Conservation (phyloP, 106 monocot genomes). For the Iris macrosiphon region DNA sequence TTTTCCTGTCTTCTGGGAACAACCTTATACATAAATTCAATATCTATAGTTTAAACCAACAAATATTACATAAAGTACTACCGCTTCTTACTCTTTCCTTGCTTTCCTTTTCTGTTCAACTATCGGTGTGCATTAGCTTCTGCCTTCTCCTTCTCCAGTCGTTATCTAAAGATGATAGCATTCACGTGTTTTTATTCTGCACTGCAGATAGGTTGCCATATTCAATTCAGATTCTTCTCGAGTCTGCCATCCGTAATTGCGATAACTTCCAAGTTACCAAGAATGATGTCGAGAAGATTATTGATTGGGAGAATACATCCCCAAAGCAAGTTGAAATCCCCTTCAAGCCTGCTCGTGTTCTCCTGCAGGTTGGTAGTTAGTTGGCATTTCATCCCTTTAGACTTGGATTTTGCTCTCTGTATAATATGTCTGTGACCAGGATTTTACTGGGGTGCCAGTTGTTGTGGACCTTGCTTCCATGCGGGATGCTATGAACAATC, state of each 20-base stretch:
- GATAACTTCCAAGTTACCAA: conserved; percentile 87
- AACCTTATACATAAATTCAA: too few relatives aligned
- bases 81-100: background rate
- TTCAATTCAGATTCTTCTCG: conserved; percentile 79
- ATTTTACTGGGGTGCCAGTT: conserved; percentile 90
- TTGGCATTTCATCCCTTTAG: too few relatives aligned
- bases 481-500: conserved; percentile 86
- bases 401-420: background rate
- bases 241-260: conserved; percentile 91
- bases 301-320: conserved; percentile 92
- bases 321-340: conserved; percentile 84
- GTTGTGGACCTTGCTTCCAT: conserved; percentile 90
- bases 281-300: conserved; percentile 88
- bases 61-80: background rate
- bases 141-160: too few relatives aligned
- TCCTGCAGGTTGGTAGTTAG: conserved; percentile 87
- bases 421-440: conserved; percentile 24
- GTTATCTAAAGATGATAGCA: background rate
- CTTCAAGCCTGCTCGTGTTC: conserved; percentile 96
- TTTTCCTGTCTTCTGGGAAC: too few relatives aligned
- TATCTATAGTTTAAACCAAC: background rate
- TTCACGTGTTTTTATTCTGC: background rate
- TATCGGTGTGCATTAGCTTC: too few relatives aligned
- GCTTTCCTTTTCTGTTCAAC: background rate
- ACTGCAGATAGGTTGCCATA: conserved; percentile 75